phyloP scores from a whole-genome alignment of 108 stramenopile genomes.

The Seminavis robusta region DNA sequence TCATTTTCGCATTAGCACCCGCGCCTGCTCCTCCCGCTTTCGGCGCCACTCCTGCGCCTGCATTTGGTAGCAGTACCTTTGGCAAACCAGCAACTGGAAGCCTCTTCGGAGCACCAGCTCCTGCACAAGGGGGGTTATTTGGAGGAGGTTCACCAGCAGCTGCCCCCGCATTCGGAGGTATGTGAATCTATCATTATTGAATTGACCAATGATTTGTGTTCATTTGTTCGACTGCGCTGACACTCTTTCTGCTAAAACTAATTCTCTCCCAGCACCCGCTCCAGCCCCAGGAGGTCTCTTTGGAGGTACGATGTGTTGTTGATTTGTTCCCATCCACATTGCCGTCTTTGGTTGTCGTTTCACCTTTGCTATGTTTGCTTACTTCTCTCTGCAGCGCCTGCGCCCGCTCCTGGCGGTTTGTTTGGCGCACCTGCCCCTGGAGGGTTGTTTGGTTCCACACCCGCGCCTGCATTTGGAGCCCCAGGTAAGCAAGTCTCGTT shows the following conservation, averaged over 20 bases:
- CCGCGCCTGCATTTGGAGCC: conserved; percentile 19
- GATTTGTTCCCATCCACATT: too few species aligned
- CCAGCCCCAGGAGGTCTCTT: too few species aligned
- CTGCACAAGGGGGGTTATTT: conserved; percentile 29
- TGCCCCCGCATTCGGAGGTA: too few species aligned
- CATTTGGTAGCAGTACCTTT: conserved; percentile 23
- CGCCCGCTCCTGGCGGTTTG: conserved; percentile 46
- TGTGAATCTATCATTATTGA: too few species aligned
- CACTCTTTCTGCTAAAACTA: conserved; percentile 39
- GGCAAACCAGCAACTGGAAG: conserved; percentile 17
- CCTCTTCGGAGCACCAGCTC: conserved; percentile 33
- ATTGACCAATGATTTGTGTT: too few species aligned
- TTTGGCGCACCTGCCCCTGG: conserved; percentile 37
- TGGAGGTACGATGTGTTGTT: too few species aligned
- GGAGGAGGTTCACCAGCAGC: conserved; percentile 1
- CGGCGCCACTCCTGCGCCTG: conserved; percentile 38
- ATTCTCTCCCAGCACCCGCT: conserved; percentile 35
- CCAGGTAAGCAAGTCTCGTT: too few species aligned
- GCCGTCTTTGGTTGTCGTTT: too few species aligned
- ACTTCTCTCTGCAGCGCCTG: conserved; percentile 40
- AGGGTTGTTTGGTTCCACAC: conserved; percentile 49
- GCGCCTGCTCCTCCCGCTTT: conserved; percentile 18
- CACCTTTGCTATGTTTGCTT: neutral
- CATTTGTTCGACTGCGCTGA: too few species aligned
- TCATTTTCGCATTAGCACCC: too few species aligned